These are phyloP conservation scores for Paramecium sonneborni DNA, from an alignment of 73 alveolate species.

Conservation along the genomic window DNA sequence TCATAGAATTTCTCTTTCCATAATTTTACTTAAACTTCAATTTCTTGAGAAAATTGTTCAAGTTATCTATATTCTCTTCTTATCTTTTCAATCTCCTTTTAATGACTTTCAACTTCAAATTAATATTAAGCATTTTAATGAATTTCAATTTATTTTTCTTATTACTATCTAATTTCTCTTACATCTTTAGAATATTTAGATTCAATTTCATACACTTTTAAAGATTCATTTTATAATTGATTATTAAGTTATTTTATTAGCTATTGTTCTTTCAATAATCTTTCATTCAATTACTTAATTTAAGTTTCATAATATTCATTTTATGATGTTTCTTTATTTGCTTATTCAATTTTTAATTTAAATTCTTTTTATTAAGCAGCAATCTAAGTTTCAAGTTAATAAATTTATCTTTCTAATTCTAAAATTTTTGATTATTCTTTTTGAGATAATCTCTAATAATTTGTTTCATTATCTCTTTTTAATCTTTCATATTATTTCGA, in stretches of 20 bases:
- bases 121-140: neutral
- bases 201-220: neutral
- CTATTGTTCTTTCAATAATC: neutral
- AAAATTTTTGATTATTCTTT: neutral
- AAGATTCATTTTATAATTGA: neutral
- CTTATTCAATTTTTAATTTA: neutral
- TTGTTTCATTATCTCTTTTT: neutral
- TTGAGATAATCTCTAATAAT: neutral
- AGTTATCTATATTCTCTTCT: conserved; percentile 12
- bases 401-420: neutral
- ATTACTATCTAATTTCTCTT: neutral
- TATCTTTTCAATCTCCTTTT: neutral
- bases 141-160: neutral
- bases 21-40: conserved; percentile 4
- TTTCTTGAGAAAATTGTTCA: neutral
- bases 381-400: neutral
- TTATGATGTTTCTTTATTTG: neutral
- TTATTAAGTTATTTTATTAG: neutral
- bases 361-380: neutral
- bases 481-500: conserved; percentile 3
- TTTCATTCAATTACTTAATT: neutral
- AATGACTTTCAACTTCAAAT: neutral
- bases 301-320: neutral
- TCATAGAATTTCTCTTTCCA: conserved; percentile 48
- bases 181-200: neutral